A percentile compares a stretch with the other conserved stretches of the same genome.
Conservation (phyloP, 306 rosid genomes). For the Pyrus bretschneideri region DNA sequence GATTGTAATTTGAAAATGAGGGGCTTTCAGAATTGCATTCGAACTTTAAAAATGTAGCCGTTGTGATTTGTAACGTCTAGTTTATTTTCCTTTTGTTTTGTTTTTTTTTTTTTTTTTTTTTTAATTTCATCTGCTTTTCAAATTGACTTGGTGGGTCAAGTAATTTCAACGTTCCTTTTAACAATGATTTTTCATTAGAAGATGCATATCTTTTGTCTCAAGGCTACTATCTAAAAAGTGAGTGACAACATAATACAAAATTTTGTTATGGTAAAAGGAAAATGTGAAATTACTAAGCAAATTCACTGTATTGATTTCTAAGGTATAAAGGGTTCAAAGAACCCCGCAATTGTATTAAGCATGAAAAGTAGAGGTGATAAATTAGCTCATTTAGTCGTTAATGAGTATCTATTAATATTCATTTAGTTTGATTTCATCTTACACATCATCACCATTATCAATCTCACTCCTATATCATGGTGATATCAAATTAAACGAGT, state of each 20-base stretch:
- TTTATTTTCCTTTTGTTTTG: neutral
- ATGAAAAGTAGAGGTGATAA: too few species aligned
- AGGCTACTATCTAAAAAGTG: too few species aligned
- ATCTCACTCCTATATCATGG: too few species aligned
- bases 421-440: too few species aligned
- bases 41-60: slow-evolving; percentile 63
- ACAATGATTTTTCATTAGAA: too few species aligned
- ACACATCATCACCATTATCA: too few species aligned
- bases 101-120: neutral
- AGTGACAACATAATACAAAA: too few species aligned
- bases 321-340: neutral
- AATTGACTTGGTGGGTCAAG: neutral
- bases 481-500: too few species aligned
- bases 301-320: neutral
- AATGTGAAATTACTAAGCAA: neutral
- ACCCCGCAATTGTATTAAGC: neutral
- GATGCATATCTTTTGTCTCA: too few species aligned
- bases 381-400: too few species aligned
- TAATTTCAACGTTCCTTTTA: neutral
- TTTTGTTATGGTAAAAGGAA: too few species aligned
- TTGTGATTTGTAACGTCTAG: slow-evolving; percentile 52
- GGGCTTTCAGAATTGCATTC: slow-evolving; percentile 5
- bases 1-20: slow-evolving; percentile 11
- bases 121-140: neutral
- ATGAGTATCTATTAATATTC: too few species aligned